Conservation (phyloP, 1,284 basidiomycete species). For the Trametes sp. region DNA sequence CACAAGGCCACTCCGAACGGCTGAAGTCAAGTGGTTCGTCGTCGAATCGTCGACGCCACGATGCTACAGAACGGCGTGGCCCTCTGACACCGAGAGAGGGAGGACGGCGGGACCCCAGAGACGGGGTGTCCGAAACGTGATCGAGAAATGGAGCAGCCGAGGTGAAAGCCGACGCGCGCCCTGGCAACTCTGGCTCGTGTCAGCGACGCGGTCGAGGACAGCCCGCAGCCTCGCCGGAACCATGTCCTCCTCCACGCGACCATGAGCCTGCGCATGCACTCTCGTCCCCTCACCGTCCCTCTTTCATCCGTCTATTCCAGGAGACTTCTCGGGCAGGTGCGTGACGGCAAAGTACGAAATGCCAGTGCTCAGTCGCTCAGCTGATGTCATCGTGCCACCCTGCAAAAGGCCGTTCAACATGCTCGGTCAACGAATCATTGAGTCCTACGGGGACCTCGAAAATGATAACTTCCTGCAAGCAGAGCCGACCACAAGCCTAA, state of each 20-base stretch:
- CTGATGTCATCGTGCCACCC: no score
- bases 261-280: neutral
- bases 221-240: slow-evolving; percentile 7
- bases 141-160: neutral
- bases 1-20: no score
- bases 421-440: slow-evolving; percentile 32
- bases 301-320: neutral
- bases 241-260: slow-evolving; percentile 9
- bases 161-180: no score
- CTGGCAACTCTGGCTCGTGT: slow-evolving; percentile 9
- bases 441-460: slow-evolving; percentile 20
- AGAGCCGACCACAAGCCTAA: slow-evolving; percentile 22
- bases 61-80: neutral
- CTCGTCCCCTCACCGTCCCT: neutral
- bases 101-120: slow-evolving; percentile 3
- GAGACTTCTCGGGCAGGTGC: neutral
- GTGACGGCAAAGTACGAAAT: no score
- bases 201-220: neutral
- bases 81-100: slow-evolving; percentile 6
- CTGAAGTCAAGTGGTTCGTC: no score
- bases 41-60: neutral
- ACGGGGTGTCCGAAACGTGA: slow-evolving; percentile 11
- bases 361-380: no score
- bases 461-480: slow-evolving; percentile 6
- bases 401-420: slow-evolving; percentile 10